Conservation (phyloP, 345 rosid genomes). For the Pelargonium nanum region DNA sequence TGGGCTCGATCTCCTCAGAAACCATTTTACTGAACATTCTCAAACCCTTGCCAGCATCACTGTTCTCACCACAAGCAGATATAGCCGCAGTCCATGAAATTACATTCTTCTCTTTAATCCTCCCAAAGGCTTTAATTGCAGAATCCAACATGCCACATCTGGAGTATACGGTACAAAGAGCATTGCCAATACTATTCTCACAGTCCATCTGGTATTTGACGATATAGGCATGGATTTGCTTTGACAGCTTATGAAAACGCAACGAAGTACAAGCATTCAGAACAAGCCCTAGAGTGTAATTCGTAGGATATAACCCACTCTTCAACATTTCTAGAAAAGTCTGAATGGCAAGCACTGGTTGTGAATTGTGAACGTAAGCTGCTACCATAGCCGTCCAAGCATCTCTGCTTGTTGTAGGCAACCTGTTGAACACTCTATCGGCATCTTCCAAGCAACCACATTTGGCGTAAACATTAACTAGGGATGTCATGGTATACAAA, state of each 20-base stretch:
- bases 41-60: conserved; percentile 28
- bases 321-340: conserved; percentile 36
- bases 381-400: conserved; percentile 43
- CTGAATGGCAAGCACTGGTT: conserved; percentile 27
- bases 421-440: conserved; percentile 20
- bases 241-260: conserved; percentile 26
- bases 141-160: conserved; percentile 29
- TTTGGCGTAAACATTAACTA: conserved; percentile 41
- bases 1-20: conserved; percentile 29
- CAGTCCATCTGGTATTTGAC: conserved; percentile 33
- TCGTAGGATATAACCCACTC: conserved; percentile 35
- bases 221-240: conserved; percentile 42
- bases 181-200: conserved; percentile 42
- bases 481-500: conserved; percentile 26
- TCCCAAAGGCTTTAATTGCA: conserved; percentile 29
- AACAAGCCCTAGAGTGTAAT: conserved; percentile 33
- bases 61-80: conserved; percentile 34
- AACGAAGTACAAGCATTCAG: conserved; percentile 37
- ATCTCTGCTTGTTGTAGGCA: conserved; percentile 24
- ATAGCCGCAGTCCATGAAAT: conserved; percentile 51
- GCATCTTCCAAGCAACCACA: conserved; percentile 34
- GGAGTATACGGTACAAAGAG: conserved; percentile 52
- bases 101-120: conserved; percentile 32
- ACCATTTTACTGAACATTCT: conserved; percentile 38
- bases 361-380: conserved; percentile 38